phyloP scores from a whole-genome alignment of 2,329 filamentous ascomycete genomes.

The Phaeosphaeriaceae sp. region DNA sequence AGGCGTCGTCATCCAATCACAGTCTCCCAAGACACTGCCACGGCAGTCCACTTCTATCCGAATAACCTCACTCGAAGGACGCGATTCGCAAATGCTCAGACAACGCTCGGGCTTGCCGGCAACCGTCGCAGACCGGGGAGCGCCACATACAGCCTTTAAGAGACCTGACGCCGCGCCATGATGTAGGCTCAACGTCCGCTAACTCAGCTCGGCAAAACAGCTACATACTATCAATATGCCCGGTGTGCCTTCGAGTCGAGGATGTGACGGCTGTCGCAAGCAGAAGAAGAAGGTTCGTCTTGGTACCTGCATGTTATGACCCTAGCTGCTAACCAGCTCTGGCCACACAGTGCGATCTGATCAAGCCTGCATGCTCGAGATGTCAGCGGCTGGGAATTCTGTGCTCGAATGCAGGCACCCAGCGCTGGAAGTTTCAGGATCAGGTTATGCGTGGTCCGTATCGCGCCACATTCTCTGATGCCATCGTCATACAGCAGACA shows the following conservation, averaged over 20 bases:
- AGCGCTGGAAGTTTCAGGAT: neutral
- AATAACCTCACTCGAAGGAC: neutral
- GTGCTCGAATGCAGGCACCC: neutral
- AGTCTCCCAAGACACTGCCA: neutral
- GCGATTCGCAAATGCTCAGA: neutral
- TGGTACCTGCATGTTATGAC: neutral
- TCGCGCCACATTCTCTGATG: neutral
- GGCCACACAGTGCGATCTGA: neutral
- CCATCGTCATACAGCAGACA: neutral
- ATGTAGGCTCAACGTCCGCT: neutral
- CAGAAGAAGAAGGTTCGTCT: constrained; percentile 1
- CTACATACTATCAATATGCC: neutral
- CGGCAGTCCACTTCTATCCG: neutral
- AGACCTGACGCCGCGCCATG: neutral
- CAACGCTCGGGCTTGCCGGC: neutral
- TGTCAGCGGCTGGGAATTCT: neutral
- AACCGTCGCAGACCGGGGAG: neutral
- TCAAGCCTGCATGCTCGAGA: neutral
- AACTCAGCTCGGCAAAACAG: neutral
- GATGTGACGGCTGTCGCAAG: neutral
- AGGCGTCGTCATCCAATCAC: neutral
- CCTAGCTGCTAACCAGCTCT: neutral
- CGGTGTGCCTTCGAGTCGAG: neutral
- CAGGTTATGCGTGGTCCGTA: neutral
- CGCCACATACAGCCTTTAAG: neutral